Evolutionary conservation across 2,329 filamentous ascomycete species (phyloP).

Genomic region (Microthyrium microscopicum): DNA sequence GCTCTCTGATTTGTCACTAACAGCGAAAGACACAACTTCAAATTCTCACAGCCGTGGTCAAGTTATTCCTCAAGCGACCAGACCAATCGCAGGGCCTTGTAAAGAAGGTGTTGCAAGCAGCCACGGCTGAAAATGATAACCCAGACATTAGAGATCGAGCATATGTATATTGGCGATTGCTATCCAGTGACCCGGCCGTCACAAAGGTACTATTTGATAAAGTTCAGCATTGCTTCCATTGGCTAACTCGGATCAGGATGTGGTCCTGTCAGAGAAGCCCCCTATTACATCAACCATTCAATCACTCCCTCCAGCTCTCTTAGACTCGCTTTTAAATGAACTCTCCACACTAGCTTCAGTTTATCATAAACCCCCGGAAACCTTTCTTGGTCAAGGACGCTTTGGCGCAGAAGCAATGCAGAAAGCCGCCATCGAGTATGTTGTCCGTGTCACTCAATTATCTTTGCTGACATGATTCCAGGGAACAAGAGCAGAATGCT

Average conservation of each 20-base stretch:
- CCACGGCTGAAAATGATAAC: conserved; percentile 91
- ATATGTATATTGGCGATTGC: conserved; percentile 93
- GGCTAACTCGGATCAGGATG: conserved; percentile 34
- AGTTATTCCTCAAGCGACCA: conserved; percentile 93
- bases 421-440: conserved; percentile 73
- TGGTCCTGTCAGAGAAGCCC: conserved; percentile 86
- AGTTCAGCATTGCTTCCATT: background rate
- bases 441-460: conserved; percentile 9
- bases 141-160: conserved; percentile 93
- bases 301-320: conserved; percentile 62
- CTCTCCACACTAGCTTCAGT: conserved; percentile 91
- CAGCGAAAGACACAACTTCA: conserved; percentile 71
- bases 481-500: conserved; percentile 78
- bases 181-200: conserved; percentile 80
- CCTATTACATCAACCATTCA: conserved; percentile 90
- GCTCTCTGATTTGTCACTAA: conserved; percentile 15
- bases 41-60: conserved; percentile 91
- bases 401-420: conserved; percentile 91
- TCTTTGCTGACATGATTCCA: conserved; percentile 12
- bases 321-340: conserved; percentile 81
- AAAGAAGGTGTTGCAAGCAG: conserved; percentile 82
- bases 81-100: conserved; percentile 81
- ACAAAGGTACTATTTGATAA: conserved; percentile 47
- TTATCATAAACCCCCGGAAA: conserved; percentile 95
- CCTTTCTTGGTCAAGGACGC: conserved; percentile 91